Evolutionary conservation across 2,329 filamentous ascomycete genomes (phyloP).

Genomic region (Epichloe elymi): DNA sequence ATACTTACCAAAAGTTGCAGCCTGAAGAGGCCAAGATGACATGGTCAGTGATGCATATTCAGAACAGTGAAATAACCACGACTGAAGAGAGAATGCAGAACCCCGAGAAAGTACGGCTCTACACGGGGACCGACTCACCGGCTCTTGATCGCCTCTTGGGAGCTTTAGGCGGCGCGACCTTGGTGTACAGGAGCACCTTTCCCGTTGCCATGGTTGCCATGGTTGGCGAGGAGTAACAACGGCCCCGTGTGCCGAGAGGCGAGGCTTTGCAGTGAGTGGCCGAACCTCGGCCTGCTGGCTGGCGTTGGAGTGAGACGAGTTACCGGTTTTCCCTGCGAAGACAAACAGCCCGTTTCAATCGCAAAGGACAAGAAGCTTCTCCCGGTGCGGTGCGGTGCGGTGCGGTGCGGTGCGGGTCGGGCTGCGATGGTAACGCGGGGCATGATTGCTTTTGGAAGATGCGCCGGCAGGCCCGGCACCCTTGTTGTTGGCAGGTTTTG

Average conservation of each 20-base stretch:
- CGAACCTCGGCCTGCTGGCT: too few relatives aligned
- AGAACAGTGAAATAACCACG: not conserved
- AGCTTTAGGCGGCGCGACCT: slow-evolving; percentile 40
- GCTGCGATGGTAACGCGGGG: too few relatives aligned
- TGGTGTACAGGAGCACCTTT: slow-evolving; percentile 45
- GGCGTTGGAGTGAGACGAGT: too few relatives aligned
- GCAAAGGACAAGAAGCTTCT: too few relatives aligned
- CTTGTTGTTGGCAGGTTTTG: too few relatives aligned
- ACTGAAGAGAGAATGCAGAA: not conserved
- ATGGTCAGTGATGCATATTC: slow-evolving; percentile 4
- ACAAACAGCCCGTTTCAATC: too few relatives aligned
- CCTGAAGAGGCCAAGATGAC: slow-evolving; percentile 20
- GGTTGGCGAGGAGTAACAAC: not conserved
- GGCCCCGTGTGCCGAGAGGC: not conserved
- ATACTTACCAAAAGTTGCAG: slow-evolving; percentile 37
- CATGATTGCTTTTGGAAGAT: too few relatives aligned
- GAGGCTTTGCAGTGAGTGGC: not conserved
- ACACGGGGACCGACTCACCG: slow-evolving; percentile 29
- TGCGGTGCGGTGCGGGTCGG: too few relatives aligned
- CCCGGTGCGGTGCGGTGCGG: too few relatives aligned
- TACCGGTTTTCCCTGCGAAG: too few relatives aligned
- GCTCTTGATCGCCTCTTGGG: slow-evolving; percentile 47
- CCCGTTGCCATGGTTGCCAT: not conserved
- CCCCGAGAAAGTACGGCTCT: not conserved
- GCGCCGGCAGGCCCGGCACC: too few relatives aligned